Evolutionary conservation across 352 stramenopile genomes (phyloP).

Genomic region (Plasmopara viticola): DNA sequence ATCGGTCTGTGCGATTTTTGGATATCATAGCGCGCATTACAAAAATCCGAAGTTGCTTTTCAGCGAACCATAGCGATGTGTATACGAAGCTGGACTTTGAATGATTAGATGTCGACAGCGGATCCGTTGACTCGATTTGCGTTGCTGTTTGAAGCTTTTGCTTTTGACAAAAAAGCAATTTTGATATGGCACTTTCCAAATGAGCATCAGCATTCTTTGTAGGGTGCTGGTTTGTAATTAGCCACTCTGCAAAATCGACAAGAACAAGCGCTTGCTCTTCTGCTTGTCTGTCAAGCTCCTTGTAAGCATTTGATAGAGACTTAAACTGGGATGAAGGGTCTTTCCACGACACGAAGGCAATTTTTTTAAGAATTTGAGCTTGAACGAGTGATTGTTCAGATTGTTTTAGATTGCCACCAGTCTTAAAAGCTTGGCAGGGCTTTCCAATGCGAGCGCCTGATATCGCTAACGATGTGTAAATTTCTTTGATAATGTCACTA

Average conservation of each 20-base stretch:
- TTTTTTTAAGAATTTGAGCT: conserved; percentile 58
- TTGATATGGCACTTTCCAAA: conserved; percentile 44
- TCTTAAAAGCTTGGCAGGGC: conserved; percentile 11
- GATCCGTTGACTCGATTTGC: conserved; percentile 11
- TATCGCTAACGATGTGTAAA: conserved; percentile 46
- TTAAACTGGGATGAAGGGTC: conserved; percentile 55
- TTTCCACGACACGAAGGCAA: conserved; percentile 56
- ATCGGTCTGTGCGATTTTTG: conserved; percentile 28
- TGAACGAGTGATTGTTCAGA: conserved; percentile 39
- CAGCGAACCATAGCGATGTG: conserved; percentile 42
- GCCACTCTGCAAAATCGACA: conserved; percentile 83
- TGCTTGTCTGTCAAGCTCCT: conserved; percentile 43
- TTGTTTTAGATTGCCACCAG: conserved; percentile 20
- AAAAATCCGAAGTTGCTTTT: conserved; percentile 55
- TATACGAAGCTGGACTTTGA: conserved; percentile 15
- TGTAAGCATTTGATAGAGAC: conserved; percentile 43
- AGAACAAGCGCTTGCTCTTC: conserved; percentile 64
- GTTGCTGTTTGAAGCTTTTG: conserved; percentile 11
- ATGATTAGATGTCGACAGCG: conserved; percentile 5
- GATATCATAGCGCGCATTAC: conserved; percentile 36
- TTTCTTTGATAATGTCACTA: conserved; percentile 34
- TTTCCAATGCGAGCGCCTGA: conserved; percentile 54
- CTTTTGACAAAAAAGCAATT: conserved; percentile 34
- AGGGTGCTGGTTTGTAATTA: conserved; percentile 64
- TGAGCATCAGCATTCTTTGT: conserved; percentile 46